Evolutionary conservation across 345 rosid species (phyloP), one percentile per base, ranked within the genome.

Genomic region (Eucalyptus sp.): DNA sequence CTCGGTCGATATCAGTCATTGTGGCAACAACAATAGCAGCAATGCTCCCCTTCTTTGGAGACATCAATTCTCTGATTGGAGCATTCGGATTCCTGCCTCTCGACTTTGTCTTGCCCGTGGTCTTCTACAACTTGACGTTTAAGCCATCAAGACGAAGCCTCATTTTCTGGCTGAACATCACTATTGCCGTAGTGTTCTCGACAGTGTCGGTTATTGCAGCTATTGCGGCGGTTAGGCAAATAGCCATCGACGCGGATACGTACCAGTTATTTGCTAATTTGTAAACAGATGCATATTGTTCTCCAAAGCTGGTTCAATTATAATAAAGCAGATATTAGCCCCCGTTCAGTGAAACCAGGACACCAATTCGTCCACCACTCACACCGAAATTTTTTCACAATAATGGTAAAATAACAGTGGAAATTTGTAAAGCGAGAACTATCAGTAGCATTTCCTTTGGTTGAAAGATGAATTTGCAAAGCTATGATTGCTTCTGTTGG

Each of bases 1-100:
- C 92, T 1, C 92, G 99, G 86, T 96, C 99, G 2, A 37, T 94
- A 46, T 95, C 98, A 1, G 93, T 97, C 20, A 76, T 93, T 33
- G 89, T 91, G 51, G 92, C 99, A 29, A 93, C 96, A 50, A 87
- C 91, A 5, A 41, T 96, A 14, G 96, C 98, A 37, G 96, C 98
- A 37, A 95, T 96, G 98, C 95, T 96, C 86, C 98, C 99, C 14
- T 97, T 97, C 90, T 96, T 97, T 4, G 98, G 98, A 58, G 98
- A 96, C 90, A 88, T 96, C 76, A 95, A 92, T 90, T 84, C 99
- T 0, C 86, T 96, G 81, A 90, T 95, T 16, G 99, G 98, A 31
- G 97, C 99, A 27, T 96, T 96, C 16, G 98, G 99, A 27, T 96
- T 96, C 92, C 91, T 97, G 37, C 99, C 99, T 37, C 94, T 96